Base-by-base conservation (phyloP, 352 stramenopile species). In the Globisporangium recalcitrans region DNA sequence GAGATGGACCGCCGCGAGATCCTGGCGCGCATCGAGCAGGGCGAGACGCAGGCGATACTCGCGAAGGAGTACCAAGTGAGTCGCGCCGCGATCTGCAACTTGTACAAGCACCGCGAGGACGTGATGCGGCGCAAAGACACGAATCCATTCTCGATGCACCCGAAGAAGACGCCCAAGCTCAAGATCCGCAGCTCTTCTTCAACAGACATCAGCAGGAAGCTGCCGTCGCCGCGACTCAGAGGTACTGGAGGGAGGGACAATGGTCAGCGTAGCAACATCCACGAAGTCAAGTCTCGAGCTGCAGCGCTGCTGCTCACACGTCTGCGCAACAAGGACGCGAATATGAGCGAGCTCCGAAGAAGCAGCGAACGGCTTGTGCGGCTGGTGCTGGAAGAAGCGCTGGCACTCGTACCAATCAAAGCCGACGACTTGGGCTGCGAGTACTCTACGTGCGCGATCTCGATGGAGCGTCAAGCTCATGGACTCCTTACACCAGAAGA, bases 41-140 rank as follows among this genome's bases (percentile, higher is more conserved):
- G 76, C 3, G 74, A 86, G 57, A 77, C 73, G 49, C 74, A 86
- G 44, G 72, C 70, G 22, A 59, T 66, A n/a, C 68, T 86, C 16
- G 78, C 78, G 40, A 85, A 86, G 54, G 78, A 88, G 26, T 87
- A 77, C 60, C 68, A 67, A 19, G 79, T 84, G 32, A 88, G 73
- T 32, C 77, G 79, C 8, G 67, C 77, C 7, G 70, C 78, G 6
- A 85, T 88, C 54, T 87, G 68, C 56, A 85, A 88, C 40, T 42
- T 88, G 10, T 79, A 72, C 59, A 80, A 85, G 32, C 71, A 84
- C 13, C 74, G 72, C 19, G 62, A 73, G 4, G 58, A 69, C 0
- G 67, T 87, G 0, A 29, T 83, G 11, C 68, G 71, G 6, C 74
- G 78, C 14, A 40, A 58, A n/a, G 53, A 79, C 42, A 67, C 75